Base-by-base conservation (phyloP, 2,329 filamentous ascomycete genomes). In the Tolypocladium guangdongense region DNA sequence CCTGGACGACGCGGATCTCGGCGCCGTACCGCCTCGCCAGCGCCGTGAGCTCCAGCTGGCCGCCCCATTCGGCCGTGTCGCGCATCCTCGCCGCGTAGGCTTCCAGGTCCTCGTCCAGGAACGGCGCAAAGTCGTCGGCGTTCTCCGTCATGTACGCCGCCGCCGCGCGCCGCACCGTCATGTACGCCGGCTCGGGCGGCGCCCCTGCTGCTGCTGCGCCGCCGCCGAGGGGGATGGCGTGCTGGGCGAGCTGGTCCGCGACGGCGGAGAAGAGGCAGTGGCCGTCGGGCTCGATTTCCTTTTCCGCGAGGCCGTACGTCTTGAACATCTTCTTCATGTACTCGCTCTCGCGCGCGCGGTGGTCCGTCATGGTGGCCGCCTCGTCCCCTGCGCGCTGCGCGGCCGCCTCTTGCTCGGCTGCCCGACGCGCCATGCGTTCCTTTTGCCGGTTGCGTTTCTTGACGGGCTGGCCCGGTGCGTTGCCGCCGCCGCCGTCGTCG, bases 231-330 rank as follows among this genome's bases (percentile, higher is more conserved):
- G 36, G 47, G 16, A 83, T 72, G 2, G 66, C 71, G 46, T 76
- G 70, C 52, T 78, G 74, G 52, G 71, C 72, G 52, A 96, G 76
- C 70, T 96, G 90, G 67, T 93, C 89, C 30, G 92, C 91, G 50
- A 97, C 80, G 0, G 93, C 90, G 18, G 90, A 87, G 71, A 97
- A 99, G 18, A 99, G 74, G 66, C 93, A 99, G 71, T 99, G 93
- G 0, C 93, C 93, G 69, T 99, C 92, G 0, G 93, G 90, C 39
- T 80, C 80, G 54, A 99, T 90, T 55, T 89, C 83, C 61, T 87
- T 80, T 73, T 96, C 88, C 22, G 74, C 74, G 18, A 97, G 77
- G 0, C 76, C 76, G 54, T 86, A 73, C 46, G 76, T 73, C 52
- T 75, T 71, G 66, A 96, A 86, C 41, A 81, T 80, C 32, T 74